Percentiles rank a stretch among this genome's conserved stretches.
Evolutionary conservation across 495 filamentous ascomycete species (phyloP).

Genomic region (Staphylotrichum longicolle): DNA sequence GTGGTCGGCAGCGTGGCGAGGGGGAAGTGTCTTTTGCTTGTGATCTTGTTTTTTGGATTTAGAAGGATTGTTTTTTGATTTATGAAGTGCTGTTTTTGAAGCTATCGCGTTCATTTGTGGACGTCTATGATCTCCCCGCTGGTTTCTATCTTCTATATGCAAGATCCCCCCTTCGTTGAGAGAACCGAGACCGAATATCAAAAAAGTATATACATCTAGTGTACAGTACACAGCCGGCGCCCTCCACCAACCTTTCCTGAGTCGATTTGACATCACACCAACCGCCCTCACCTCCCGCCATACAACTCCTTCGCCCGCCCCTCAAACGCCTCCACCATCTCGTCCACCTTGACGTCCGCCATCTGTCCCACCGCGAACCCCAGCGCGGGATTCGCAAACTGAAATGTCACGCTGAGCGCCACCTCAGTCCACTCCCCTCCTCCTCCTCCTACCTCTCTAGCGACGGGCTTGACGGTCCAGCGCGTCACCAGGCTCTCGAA

Average conservation of each 20-base stretch:
- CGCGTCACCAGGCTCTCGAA: constrained; percentile 74
- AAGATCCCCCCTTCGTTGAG: background rate
- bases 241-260: background rate
- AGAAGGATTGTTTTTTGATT: constrained; percentile 10
- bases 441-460: constrained; percentile 32
- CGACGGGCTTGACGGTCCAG: constrained; percentile 62
- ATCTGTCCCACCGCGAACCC: constrained; percentile 72
- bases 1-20: constrained; percentile 13
- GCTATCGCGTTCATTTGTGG: too few species aligned
- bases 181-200: background rate
- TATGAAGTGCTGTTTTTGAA: background rate
- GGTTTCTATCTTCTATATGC: constrained; percentile 11
- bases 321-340: constrained; percentile 95
- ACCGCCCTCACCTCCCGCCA: constrained; percentile 21
- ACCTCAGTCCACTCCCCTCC: constrained; percentile 64
- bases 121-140: background rate
- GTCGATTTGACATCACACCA: background rate
- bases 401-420: constrained; percentile 67
- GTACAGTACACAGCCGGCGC: background rate
- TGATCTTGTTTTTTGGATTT: constrained; percentile 18
- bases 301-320: constrained; percentile 63
- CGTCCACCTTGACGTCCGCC: constrained; percentile 75
- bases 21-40: background rate
- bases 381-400: constrained; percentile 83
- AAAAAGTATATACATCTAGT: constrained; percentile 6